phyloP scores from a whole-genome alignment of 768 basidiomycete species.

The Mycena capillaripes region DNA sequence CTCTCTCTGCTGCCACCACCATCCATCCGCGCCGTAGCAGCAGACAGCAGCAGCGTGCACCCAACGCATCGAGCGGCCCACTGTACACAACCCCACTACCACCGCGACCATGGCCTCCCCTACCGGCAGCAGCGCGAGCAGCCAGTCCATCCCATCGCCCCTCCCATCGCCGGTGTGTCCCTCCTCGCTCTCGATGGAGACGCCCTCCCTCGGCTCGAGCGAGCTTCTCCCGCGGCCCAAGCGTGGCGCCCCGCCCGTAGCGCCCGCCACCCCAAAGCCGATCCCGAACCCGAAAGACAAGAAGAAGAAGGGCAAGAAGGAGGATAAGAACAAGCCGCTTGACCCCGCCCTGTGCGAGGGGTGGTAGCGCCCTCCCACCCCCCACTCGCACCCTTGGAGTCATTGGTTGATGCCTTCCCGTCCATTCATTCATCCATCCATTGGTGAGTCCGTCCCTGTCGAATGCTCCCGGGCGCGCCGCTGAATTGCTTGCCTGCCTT shows the following conservation, averaged over 20 bases:
- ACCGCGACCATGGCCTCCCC: neutral
- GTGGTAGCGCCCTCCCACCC: constrained; percentile 27
- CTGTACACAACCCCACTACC: neutral
- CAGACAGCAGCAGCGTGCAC: neutral
- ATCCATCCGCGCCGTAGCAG: neutral
- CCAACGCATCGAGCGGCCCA: too few relatives aligned
- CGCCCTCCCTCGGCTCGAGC: constrained; percentile 33
- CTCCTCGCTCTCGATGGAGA: constrained; percentile 28
- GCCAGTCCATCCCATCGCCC: constrained; percentile 3
- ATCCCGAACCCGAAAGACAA: neutral
- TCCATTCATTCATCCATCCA: too few relatives aligned
- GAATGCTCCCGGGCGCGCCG: neutral
- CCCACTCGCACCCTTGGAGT: too few relatives aligned
- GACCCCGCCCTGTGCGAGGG: constrained; percentile 34
- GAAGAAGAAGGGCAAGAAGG: neutral
- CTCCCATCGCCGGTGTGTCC: constrained; percentile 30
- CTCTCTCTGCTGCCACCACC: neutral
- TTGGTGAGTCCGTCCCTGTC: neutral
- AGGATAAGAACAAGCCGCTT: neutral
- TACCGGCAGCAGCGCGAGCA: constrained; percentile 24
- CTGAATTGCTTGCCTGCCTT: neutral
- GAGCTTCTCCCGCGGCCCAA: constrained; percentile 33
- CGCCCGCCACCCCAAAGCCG: neutral
- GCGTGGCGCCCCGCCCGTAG: constrained; percentile 33
- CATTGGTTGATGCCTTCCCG: too few relatives aligned